Evolutionary conservation across 768 basidiomycete species (phyloP), one percentile per base, ranked within the genome.

Genomic region (Amanita thiersii): DNA sequence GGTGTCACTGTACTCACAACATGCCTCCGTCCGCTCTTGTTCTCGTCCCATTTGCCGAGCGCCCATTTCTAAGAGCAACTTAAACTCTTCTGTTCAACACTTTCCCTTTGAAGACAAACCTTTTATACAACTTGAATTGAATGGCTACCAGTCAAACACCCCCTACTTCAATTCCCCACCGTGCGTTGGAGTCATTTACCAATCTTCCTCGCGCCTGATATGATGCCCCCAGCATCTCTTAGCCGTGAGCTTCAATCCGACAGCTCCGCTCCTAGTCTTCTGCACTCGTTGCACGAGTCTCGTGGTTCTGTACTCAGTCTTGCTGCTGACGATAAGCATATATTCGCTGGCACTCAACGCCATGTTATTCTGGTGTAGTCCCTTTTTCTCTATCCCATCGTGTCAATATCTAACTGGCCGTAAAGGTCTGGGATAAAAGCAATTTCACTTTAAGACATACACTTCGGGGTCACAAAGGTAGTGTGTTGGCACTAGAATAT

Each of bases 301-400:
- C 66, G 71, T 37, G 79, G 71, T 56, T 88, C 86, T 4, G 76
- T 89, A 2, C 66, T 90, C 21, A 80, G 83, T 54, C 63, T 90
- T 10, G 84, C 81, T 19, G 81, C 87, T 2, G 81, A 82, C 54
- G 70, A 72, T 4, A 56, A 65, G 9, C 72, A 86, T 53, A 86
- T 94, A 33, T 94, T 86, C 55, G 83, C 81, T 42, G 90, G 90
- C 1, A 85, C 79, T 50, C 89, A 92, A 55, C 75, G 72, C 36
- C 65, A 76, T 44, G 77, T 85, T 52, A 89, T 93, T 43, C 75
- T 75, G 38, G 90, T 89, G 50, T n/a, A n/a, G n/a, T n/a, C n/a
- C 75, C 47, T 32, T 24, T 20, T 32, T 10, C 15, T 24, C 30
- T 17, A 11, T 8, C 12, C 20, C 40, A 40, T 26, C 18, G 23